Evolutionary conservation across 768 basidiomycete species (phyloP), one percentile per base, ranked within the genome.

Genomic region (Leucosporidium yakuticum): DNA sequence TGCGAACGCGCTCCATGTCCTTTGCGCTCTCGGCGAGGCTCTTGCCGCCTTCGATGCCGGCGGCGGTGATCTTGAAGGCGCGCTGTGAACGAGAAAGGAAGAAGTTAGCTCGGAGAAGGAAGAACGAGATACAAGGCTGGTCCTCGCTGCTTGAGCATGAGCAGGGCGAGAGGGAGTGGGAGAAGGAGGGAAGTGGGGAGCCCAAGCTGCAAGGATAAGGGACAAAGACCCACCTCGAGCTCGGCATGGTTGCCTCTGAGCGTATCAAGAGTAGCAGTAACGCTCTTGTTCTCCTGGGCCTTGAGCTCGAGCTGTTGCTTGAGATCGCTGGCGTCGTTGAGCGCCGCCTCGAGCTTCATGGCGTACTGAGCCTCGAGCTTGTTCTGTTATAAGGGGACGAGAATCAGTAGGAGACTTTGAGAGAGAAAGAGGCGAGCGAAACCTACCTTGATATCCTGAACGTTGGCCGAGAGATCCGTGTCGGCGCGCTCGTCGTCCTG

Each of bases 171-270:
- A n/a, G n/a, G n/a, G n/a, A n/a, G n/a, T n/a, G n/a, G n/a, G n/a
- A n/a, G n/a, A n/a, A n/a, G n/a, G n/a, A n/a, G n/a, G n/a, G n/a
- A n/a, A n/a, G n/a, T n/a, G n/a, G n/a, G n/a, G n/a, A n/a, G n/a
- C n/a, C n/a, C n/a, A n/a, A n/a, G n/a, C n/a, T n/a, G n/a, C n/a
- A n/a, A n/a, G n/a, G 23, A 21, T 12, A 5, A 21, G 48, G n/a
- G n/a, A n/a, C n/a, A n/a, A n/a, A 48, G 47, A 56, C 81, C 70
- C 74, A 96, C 95, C 86, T 99, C 98, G 64, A 99, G 85, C 77
- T 98, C 95, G 78, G 98, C 96, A 76, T 97, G 98, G 70, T 96
- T 89, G 76, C 90, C 88, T 82, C 95, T 94, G 75, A 96, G 83
- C 79, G 88, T 89, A 77, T 98, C 95, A 66, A 96, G 87, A 9